These are phyloP conservation scores for Globisporangium uncinulatum DNA, from an alignment of 352 stramenopile species.

Conservation along the genomic window DNA sequence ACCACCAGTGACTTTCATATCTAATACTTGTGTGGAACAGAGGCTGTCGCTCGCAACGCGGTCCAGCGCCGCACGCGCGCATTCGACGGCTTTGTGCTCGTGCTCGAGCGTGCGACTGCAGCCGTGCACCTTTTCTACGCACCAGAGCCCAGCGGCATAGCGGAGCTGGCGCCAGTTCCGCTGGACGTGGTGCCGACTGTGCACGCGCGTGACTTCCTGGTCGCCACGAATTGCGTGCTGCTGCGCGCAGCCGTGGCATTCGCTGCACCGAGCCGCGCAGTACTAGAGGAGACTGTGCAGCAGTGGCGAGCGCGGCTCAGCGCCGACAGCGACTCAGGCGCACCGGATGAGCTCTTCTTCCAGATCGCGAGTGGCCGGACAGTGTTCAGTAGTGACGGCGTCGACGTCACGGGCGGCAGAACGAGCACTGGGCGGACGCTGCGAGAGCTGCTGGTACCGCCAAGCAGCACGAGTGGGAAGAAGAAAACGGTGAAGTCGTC, in stretches of 20 bases:
- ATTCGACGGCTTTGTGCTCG: slow-evolving; percentile 10
- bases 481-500: no score
- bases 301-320: slow-evolving; percentile 23
- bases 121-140: slow-evolving; percentile 13
- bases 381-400: slow-evolving; percentile 29
- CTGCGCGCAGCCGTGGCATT: slow-evolving; percentile 40
- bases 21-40: no score
- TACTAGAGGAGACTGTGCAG: slow-evolving; percentile 18
- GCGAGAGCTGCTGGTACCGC: no score
- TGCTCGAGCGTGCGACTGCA: slow-evolving; percentile 18
- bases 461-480: no score
- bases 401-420: slow-evolving; percentile 23
- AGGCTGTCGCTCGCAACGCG: no score
- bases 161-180: slow-evolving; percentile 6
- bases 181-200: slow-evolving; percentile 33
- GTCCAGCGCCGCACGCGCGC: no score
- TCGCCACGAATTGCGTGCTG: slow-evolving; percentile 20
- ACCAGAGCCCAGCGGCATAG: not conserved
- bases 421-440: no score
- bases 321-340: not conserved
- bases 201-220: slow-evolving; percentile 46
- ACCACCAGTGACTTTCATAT: no score
- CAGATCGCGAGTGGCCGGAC: slow-evolving; percentile 19
- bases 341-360: slow-evolving; percentile 26
- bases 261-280: no score